Evolutionary conservation across 352 stramenopile species (phyloP), one percentile per base, ranked within the genome.

Genomic region (Salisapilia sapeloensis): DNA sequence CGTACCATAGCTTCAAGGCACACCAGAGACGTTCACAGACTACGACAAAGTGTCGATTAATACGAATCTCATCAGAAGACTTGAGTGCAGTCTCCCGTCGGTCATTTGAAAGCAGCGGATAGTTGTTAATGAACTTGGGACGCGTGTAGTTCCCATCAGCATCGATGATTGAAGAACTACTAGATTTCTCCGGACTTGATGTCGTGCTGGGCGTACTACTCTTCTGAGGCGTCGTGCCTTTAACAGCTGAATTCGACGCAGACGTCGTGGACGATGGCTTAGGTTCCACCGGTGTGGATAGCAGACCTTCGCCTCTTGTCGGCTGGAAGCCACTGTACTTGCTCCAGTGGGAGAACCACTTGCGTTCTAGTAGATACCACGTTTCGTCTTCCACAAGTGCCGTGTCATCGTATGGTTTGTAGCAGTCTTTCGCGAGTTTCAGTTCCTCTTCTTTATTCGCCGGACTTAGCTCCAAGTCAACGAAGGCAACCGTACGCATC

Each of bases 1-100:
- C 76, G 42, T 96, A 96, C 86, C 86, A 96, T 6, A 78, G 38
- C 38, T 94, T 89, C 4, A 95, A 52, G 18, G 66, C 78, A 46
- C 89, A 80, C 77, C 76, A 96, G 6, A 94, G 54, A 33, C 80
- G 66, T 40, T 89, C 76, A 15, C 57, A 65, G 17, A 96, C 67
- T 4, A 95, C 63, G 14, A 89, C 56, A 43, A 84, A 92, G 38
- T 94, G 75, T 20, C 77, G 75, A 1, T 63, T 71, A 6, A 67
- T 31, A 33, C 82, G 78, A 43, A 87, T 77, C 19, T 89, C 70
- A 7, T 87, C 76, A 3, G 58, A 45, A 12, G 59, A 47, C 35
- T 76, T 76, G 11, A 91, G 53, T 19, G 82, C 60, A 10, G 69
- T 54, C 31, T 86, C 66, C 12, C 57, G 56, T 9, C 70, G 66